Evolutionary conservation across 352 stramenopile species (phyloP), one percentile per base, ranked within the genome.

Genomic region (Phytophthora pseudosyringae): DNA sequence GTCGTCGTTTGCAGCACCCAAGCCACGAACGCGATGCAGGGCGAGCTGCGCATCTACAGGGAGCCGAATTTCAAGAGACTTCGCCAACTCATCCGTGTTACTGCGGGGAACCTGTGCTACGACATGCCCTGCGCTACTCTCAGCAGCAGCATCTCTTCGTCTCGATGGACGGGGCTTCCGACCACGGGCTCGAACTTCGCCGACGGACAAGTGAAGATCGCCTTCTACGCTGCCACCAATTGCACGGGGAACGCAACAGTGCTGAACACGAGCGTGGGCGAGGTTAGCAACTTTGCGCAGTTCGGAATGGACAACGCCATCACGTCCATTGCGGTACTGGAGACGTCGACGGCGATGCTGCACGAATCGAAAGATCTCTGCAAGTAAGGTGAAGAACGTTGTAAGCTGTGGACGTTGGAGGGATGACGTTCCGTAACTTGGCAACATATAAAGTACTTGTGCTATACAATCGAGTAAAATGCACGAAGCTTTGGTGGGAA

Each of bases 11-110:
- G 28, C 41, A 38, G 35, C 16, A 16, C 61, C 10, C 26, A 61
- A 16, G 8, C 13, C 6, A n/a, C 46, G 9, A 21, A 15, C 26
- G 58, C 59, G 15, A 61, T 73, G 59, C 31, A 61, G 6, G 59
- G 59, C 4, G 65, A 73, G 35, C 35, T 69, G 13, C 65, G 65
- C 21, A 35, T 73, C 31, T 73, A 73, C 52, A 69, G 65, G 35
- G 65, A 60, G 8, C 36, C 66, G 7, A 6, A 59, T 12, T 67
- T 67, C 60, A 73, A 66, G 43, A 45, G 66, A 28, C 60, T 73
- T 21, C 60, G 59, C 7, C 60, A 50, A 0, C 59, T 69, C 36
- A 58, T 69, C 16, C 12, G 28, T 0, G 16, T 73, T 38, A 62
- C 59, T 3, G 35, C 26, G n/a, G 31, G 35, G 4, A 70, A 73